Base-by-base conservation (phyloP, 2,329 filamentous ascomycete genomes). In the Raffaelea ambrosiae region DNA sequence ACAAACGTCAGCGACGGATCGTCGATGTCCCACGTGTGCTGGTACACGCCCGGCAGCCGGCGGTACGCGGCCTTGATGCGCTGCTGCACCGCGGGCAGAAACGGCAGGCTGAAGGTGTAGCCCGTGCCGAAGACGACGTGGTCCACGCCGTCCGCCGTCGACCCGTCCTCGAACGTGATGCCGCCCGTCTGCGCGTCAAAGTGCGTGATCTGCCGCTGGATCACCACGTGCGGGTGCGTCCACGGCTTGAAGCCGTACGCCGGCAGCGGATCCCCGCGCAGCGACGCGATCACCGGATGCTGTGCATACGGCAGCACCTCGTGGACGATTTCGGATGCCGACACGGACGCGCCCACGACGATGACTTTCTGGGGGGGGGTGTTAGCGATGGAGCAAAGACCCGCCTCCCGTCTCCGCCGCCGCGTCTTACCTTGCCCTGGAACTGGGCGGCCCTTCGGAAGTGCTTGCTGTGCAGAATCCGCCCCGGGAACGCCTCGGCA, bases 121-220 rank as follows among this genome's bases (percentile, higher is more conserved):
- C 81, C 81, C 0, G 82, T 85, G 18, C 79, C 80, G 49, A 84
- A 81, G 53, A 86, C 76, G 52, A 86, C 69, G 55, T 77, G 60
- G 58, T 86, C 81, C 13, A 85, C 74, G 18, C 73, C 65, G 0
- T 66, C 53, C 8, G 79, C 66, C 1, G 59, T 65, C 1, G 66
- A 71, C 2, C 79, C 79, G 51, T 84, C 76, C 31, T 70, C 64
- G 43, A 84, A 76, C 49, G 77, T 66, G 0, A 83, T 73, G 72
- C 72, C 0, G 67, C 62, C 14, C 66, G 63, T 16, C 72, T 61
- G 2, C 82, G 64, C 3, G 8, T 53, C 50, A 26, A 55, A 43
- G 14, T 47, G 42, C 0, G 48, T 19, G 46, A 55, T 55, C 26
- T 53, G 50, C 5, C 51, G 54, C 18, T 49, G 51, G 23, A 50